phyloP scores from a whole-genome alignment of 352 stramenopile genomes.

The Phytophthora vignae region DNA sequence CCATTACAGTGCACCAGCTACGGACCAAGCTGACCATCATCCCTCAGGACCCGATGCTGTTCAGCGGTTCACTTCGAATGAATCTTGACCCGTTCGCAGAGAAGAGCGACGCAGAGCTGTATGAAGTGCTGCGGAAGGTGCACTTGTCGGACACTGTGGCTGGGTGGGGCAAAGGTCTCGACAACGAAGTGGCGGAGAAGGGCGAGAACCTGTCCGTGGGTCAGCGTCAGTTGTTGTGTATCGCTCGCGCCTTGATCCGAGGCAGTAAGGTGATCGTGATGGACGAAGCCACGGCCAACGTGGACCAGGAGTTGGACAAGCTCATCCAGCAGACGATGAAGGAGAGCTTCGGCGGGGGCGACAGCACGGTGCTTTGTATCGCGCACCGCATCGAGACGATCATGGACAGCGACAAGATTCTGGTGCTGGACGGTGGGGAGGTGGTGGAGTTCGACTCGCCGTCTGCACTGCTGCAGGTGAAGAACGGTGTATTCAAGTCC shows the following conservation, averaged over 20 bases:
- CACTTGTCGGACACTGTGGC: constrained; percentile 71
- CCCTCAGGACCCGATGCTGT: constrained; percentile 92
- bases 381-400: constrained; percentile 95
- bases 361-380: constrained; percentile 94
- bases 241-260: constrained; percentile 93
- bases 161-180: constrained; percentile 68
- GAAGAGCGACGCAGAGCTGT: constrained; percentile 59
- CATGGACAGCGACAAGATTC: constrained; percentile 92
- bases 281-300: constrained; percentile 95
- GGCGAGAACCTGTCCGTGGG: constrained; percentile 96
- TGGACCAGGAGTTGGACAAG: constrained; percentile 84
- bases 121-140: constrained; percentile 51
- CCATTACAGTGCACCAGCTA: constrained; percentile 41
- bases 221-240: constrained; percentile 95
- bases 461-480: constrained; percentile 67
- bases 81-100: constrained; percentile 92
- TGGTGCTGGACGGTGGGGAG: constrained; percentile 88
- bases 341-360: constrained; percentile 78
- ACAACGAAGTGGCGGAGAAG: constrained; percentile 90
- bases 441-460: constrained; percentile 36
- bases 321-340: constrained; percentile 83
- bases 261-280: constrained; percentile 92
- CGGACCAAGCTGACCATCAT: constrained; percentile 63
- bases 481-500: constrained; percentile 80
- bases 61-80: constrained; percentile 85